These are phyloP conservation scores for Fragaria vesca DNA, from an alignment of 306 rosid species.

Conservation along the genomic window DNA sequence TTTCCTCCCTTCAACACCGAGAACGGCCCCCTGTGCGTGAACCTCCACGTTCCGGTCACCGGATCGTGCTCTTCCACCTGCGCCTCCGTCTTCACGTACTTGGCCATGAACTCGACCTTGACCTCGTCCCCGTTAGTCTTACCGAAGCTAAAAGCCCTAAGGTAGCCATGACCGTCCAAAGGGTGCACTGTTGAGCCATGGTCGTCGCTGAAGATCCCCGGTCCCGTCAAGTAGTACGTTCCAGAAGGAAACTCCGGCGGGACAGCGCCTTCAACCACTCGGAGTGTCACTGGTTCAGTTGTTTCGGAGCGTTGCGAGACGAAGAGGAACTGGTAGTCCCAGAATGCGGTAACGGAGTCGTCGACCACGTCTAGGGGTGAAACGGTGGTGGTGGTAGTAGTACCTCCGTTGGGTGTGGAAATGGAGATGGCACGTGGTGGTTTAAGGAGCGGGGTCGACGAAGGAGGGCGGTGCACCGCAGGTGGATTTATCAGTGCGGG, in stretches of 20 bases:
- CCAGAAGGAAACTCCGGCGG: conserved; percentile 74
- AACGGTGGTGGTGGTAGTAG: conserved; percentile 13
- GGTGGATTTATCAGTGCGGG: conserved; percentile 38
- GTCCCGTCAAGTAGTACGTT: conserved; percentile 76
- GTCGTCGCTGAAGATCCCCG: conserved; percentile 75
- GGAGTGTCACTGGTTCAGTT: conserved; percentile 35
- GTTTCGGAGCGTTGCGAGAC: conserved; percentile 72
- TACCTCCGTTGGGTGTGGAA: conserved; percentile 28
- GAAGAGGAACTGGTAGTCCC: conserved; percentile 87
- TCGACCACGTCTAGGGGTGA: conserved; percentile 30
- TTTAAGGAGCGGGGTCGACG: conserved; percentile 7
- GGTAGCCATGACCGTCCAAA: conserved; percentile 82
- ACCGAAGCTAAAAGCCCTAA: conserved; percentile 66
- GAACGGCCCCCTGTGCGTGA: conserved; percentile 83
- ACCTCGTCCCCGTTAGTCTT: conserved; percentile 10
- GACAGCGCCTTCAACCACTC: conserved; percentile 48
- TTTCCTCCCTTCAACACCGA: conserved; percentile 83
- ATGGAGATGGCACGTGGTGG: conserved; percentile 44
- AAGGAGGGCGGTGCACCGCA: conserved; percentile 26
- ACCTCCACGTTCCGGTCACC: conserved; percentile 53
- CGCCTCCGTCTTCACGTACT: conserved; percentile 79
- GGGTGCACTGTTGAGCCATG: conserved; percentile 96
- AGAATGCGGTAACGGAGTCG: conserved; percentile 57
- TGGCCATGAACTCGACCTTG: conserved; percentile 66
- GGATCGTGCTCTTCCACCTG: conserved; percentile 76